phyloP scores from a whole-genome alignment of 192 early-diverging fungal genomes.

The Backusella liffmaniae region DNA sequence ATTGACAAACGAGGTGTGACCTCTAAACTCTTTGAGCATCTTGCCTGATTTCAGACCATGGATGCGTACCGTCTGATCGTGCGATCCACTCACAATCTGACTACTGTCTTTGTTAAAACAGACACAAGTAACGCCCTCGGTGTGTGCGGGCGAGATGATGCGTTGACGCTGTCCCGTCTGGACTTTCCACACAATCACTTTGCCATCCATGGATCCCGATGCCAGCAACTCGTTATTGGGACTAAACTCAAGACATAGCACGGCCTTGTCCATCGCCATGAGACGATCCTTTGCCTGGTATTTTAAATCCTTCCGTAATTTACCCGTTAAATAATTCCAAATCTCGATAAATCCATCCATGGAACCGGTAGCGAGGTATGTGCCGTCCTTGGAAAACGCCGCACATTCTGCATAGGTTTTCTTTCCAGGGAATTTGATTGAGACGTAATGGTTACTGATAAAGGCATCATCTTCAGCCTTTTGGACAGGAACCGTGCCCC shows the following conservation, averaged over 20 bases:
- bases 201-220: constrained; percentile 83
- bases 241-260: constrained; percentile 76
- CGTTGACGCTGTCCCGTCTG: constrained; percentile 69
- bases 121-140: constrained; percentile 78
- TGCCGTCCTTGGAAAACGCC: constrained; percentile 82
- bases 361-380: constrained; percentile 83
- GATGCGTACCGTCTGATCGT: constrained; percentile 76
- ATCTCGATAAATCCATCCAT: constrained; percentile 96
- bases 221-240: constrained; percentile 79
- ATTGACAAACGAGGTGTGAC: constrained; percentile 91
- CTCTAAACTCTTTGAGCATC: constrained; percentile 86
- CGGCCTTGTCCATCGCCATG: constrained; percentile 91
- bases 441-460: constrained; percentile 67
- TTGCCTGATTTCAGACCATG: constrained; percentile 95
- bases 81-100: constrained; percentile 78
- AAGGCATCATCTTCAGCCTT: constrained; percentile 73
- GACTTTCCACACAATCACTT: constrained; percentile 87
- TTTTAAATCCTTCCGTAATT: constrained; percentile 81
- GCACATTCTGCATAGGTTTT: constrained; percentile 78
- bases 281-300: constrained; percentile 91
- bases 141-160: constrained; percentile 81
- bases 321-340: constrained; percentile 92
- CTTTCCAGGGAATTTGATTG: constrained; percentile 88
- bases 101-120: constrained; percentile 76
- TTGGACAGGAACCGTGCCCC: constrained; percentile 61